A percentile compares a stretch with the other conserved stretches of the same genome.
Conservation (phyloP, 768 basidiomycete genomes). For the Boletus fagicola region DNA sequence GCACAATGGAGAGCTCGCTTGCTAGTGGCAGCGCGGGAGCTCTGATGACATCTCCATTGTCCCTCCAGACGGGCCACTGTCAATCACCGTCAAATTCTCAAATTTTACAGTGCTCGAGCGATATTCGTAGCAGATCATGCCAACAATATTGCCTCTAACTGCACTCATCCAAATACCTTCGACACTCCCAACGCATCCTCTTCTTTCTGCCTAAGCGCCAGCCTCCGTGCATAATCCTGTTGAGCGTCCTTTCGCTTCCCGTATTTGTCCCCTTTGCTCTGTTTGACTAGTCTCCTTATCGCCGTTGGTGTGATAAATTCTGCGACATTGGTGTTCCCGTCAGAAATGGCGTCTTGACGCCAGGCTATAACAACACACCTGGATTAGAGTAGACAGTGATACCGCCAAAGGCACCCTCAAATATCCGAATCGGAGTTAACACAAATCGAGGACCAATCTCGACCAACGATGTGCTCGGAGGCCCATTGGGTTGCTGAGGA, state of each 20-base stretch:
- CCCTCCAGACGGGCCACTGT: neutral
- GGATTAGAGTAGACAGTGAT: conserved; percentile 95
- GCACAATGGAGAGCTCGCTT: conserved; percentile 35
- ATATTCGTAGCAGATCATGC: neutral
- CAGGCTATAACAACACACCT: conserved; percentile 46
- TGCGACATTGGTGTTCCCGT: conserved; percentile 29
- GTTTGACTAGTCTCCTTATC: conserved; percentile 64
- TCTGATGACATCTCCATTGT: conserved; percentile 17
- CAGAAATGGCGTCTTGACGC: neutral
- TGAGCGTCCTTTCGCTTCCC: conserved; percentile 77
- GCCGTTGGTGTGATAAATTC: conserved; percentile 92
- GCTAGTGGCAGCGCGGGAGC: conserved; percentile 1
- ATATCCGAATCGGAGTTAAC: conserved; percentile 94
- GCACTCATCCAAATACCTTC: conserved; percentile 81
- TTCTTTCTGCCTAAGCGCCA: conserved; percentile 56
- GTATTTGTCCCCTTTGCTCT: conserved; percentile 80
- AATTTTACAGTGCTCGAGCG: neutral
- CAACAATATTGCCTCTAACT: neutral
- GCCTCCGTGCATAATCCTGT: conserved; percentile 60
- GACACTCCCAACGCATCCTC: conserved; percentile 82
- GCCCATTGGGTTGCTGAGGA: conserved; percentile 80
- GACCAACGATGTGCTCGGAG: conserved; percentile 82
- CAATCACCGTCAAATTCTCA: neutral
- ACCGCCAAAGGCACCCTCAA: conserved; percentile 95
- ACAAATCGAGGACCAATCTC: conserved; percentile 99